A percentile compares a stretch with the other conserved stretches of the same genome.
phyloP scores from a whole-genome alignment of 1,284 basidiomycete species.

The Rhodotorula mucilaginosa region DNA sequence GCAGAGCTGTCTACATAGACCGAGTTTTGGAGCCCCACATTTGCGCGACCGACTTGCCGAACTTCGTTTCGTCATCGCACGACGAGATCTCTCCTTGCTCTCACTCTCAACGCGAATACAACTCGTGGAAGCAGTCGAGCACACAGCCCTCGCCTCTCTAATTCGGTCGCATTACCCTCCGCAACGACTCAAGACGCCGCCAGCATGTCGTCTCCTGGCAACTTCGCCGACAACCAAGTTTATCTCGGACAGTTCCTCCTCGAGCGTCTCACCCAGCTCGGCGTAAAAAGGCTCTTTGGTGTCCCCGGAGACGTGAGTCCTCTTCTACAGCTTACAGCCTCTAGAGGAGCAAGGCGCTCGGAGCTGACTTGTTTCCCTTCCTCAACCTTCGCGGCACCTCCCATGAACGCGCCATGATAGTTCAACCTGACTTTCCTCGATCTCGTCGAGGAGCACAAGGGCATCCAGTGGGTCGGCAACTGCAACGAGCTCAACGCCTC shows the following conservation, averaged over 20 bases:
- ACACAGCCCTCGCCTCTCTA: too few relatives aligned
- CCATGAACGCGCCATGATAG: slow-evolving; percentile 15
- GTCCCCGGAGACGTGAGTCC: slow-evolving; percentile 28
- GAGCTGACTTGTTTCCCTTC: background rate
- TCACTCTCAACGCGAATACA: too few relatives aligned
- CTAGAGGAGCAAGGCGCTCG: background rate
- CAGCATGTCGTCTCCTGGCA: slow-evolving; percentile 16
- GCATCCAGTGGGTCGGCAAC: slow-evolving; percentile 77
- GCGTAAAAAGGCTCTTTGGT: slow-evolving; percentile 52
- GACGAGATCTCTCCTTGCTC: too few relatives aligned
- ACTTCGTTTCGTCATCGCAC: too few relatives aligned
- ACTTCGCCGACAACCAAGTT: slow-evolving; percentile 22
- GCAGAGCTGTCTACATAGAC: too few relatives aligned
- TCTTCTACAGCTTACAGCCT: background rate
- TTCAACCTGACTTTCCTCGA: slow-evolving; percentile 79
- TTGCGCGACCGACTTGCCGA: too few relatives aligned
- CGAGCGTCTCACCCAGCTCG: slow-evolving; percentile 45
- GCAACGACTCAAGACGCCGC: too few relatives aligned
- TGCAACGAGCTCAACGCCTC: slow-evolving; percentile 60
- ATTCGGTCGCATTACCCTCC: too few relatives aligned
- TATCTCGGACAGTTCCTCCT: slow-evolving; percentile 45
- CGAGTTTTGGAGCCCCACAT: too few relatives aligned
- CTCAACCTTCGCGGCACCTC: background rate
- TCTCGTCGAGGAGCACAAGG: slow-evolving; percentile 67
- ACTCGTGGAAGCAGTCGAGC: too few relatives aligned